phyloP scores from a whole-genome alignment of 108 stramenopile species.

The Cyclotella kingstonii region DNA sequence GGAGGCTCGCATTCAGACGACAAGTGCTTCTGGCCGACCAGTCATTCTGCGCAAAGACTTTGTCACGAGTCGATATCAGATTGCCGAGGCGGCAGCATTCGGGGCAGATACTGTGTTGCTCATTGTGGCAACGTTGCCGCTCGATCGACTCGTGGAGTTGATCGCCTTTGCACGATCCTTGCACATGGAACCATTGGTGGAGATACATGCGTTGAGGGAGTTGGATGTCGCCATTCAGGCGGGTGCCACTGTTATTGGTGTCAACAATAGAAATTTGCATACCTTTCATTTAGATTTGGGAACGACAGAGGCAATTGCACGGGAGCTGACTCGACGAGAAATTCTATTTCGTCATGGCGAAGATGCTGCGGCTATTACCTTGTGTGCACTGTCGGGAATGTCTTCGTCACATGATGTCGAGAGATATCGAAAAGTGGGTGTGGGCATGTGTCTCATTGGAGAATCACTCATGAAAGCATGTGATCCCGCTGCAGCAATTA shows the following conservation, averaged over 20 bases:
- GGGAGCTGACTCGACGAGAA: slow-evolving; percentile 47
- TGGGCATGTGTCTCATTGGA: slow-evolving; percentile 95
- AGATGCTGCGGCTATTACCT: slow-evolving; percentile 16
- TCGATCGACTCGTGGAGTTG: slow-evolving; percentile 64
- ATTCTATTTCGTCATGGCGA: slow-evolving; percentile 53
- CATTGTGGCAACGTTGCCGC: slow-evolving; percentile 89
- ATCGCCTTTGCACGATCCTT: slow-evolving; percentile 73
- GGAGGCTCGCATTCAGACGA: slow-evolving; percentile 48
- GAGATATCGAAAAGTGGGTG: slow-evolving; percentile 76
- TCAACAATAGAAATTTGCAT: slow-evolving; percentile 98
- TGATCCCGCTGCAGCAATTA: slow-evolving; percentile 82
- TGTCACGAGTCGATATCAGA: slow-evolving; percentile 80
- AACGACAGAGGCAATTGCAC: slow-evolving; percentile 81
- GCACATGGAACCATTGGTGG: slow-evolving; percentile 97
- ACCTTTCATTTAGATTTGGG: slow-evolving; percentile 95
- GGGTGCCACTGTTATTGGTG: slow-evolving; percentile 94
- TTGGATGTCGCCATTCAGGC: slow-evolving; percentile 86
- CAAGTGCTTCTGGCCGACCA: slow-evolving; percentile 45
- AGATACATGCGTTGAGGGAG: slow-evolving; percentile 90
- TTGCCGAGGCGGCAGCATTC: slow-evolving; percentile 90
- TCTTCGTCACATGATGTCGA: slow-evolving; percentile 80
- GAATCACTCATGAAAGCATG: slow-evolving; percentile 96
- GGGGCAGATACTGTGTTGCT: slow-evolving; percentile 96
- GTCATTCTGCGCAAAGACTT: slow-evolving; percentile 97
- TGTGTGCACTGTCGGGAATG: slow-evolving; percentile 92